Evolutionary conservation across 140 eudicot species (phyloP), one percentile per base, ranked within the genome.

Genomic region (Anethum foeniculum): DNA sequence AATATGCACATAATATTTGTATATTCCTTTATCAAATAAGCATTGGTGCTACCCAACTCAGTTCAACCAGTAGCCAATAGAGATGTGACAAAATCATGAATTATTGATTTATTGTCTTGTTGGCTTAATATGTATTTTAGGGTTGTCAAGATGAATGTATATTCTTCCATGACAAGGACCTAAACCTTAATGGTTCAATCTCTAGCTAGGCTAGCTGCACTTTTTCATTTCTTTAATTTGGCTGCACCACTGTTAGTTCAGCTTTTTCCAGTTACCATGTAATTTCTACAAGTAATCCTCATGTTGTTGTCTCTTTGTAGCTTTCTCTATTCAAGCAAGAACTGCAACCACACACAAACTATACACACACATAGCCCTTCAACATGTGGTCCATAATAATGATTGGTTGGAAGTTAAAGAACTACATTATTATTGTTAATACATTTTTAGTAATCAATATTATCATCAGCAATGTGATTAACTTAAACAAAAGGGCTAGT

Each of bases 31-130:
- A 38, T 68, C 80, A 83, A 76, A 76, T 76, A 52, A 46, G 74
- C 81, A 83, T 84, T 85, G 93, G 88, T 92, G 97, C 87, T 71
- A 6, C 71, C 91, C 90, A 92, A 30, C 23, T 82, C 83, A 82
- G 79, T 84, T 73, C 74, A 64, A 30, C 38, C 28, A 19, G 28
- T 58, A 47, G 68, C 93, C 87, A 86, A 86, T 84, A 46, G 43
- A 79, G 60, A 41, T 5, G 3, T 71, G 82, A 85, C 92, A 90
- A 71, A 71, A 64, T 90, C 85, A 83, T 67, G 43, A 68, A 83
- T 73, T 77, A 67, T 28, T 67, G 43, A 68, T 80, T 73, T 77
- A 67, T 28, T 67, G 74, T 48, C 43, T 44, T 79, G 23, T 86
- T 79, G 80, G 82, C 83, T 85, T 80, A 30, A 67, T 30, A 81